phyloP scores from a whole-genome alignment of 2,329 filamentous ascomycete genomes.

The Aspergillus intermedius region DNA sequence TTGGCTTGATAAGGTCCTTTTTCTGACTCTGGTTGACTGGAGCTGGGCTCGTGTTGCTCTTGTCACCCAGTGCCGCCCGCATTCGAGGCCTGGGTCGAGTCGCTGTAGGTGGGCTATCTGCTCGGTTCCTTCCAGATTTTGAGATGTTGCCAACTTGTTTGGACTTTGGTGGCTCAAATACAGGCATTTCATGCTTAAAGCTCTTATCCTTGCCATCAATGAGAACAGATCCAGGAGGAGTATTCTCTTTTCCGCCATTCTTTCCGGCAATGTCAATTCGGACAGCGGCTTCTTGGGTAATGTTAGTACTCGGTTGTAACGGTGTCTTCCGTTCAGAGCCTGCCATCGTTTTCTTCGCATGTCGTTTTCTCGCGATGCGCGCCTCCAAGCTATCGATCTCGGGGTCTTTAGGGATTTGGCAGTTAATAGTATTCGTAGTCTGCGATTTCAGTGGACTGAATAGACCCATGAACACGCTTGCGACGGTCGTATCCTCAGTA shows the following conservation, averaged over 20 bases:
- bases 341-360: slow-evolving; percentile 17
- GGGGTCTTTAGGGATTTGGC: slow-evolving; percentile 9
- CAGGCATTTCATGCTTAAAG: slow-evolving; percentile 6
- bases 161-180: slow-evolving; percentile 15
- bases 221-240: slow-evolving; percentile 44
- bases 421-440: slow-evolving; percentile 1
- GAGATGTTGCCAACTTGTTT: slow-evolving; percentile 14
- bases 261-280: slow-evolving; percentile 45
- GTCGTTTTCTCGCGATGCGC: slow-evolving; percentile 27
- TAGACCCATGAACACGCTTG: slow-evolving; percentile 39
- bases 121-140: slow-evolving; percentile 2
- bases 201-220: slow-evolving; percentile 11
- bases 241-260: slow-evolving; percentile 57
- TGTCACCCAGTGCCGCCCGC: background rate
- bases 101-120: slow-evolving; percentile 4
- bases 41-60: slow-evolving; percentile 2
- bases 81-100: slow-evolving; percentile 1
- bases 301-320: slow-evolving; percentile 38
- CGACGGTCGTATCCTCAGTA: slow-evolving; percentile 35
- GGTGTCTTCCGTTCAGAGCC: slow-evolving; percentile 35
- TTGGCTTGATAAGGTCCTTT: background rate
- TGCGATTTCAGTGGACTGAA: slow-evolving; percentile 36
- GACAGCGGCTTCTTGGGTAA: slow-evolving; percentile 36
- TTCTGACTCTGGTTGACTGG: slow-evolving; percentile 8
- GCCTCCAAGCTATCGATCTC: slow-evolving; percentile 29